Evolutionary conservation across 768 basidiomycete species (phyloP).

Genomic region (Leccinum aurantiacum): DNA sequence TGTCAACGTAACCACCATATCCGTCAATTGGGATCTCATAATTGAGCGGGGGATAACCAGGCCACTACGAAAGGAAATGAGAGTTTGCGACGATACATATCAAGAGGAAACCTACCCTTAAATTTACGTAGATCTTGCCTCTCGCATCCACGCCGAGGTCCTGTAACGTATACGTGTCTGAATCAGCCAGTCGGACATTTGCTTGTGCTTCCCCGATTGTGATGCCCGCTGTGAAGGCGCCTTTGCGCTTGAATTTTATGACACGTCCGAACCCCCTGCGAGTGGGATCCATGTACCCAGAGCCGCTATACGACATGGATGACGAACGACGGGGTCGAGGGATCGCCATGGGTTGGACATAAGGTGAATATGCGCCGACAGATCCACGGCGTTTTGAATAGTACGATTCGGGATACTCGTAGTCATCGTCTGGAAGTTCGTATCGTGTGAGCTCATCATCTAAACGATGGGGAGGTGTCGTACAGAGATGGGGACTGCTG

Average conservation of each 20-base stretch:
- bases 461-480: conserved; percentile 12
- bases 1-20: conserved; percentile 61
- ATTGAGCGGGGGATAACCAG: conserved; percentile 65
- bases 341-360: conserved; percentile 22
- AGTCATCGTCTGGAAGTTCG: conserved; percentile 49
- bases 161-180: conserved; percentile 60
- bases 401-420: conserved; percentile 49
- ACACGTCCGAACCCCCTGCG: conserved; percentile 49
- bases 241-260: conserved; percentile 76
- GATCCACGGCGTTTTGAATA: conserved; percentile 36
- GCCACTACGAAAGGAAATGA: conserved; percentile 49
- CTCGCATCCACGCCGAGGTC: conserved; percentile 65
- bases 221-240: conserved; percentile 61
- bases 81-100: not conserved
- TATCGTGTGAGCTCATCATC: conserved; percentile 1
- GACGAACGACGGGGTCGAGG: conserved; percentile 38
- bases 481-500: conserved; percentile 46
- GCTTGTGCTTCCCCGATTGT: conserved; percentile 69
- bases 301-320: conserved; percentile 37
- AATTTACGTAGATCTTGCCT: conserved; percentile 58
- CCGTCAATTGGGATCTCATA: conserved; percentile 74
- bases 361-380: conserved; percentile 22
- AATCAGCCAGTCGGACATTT: conserved; percentile 56
- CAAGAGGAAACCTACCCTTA: conserved; percentile 49
- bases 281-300: conserved; percentile 41